Conservation (phyloP, 2,329 filamentous ascomycete genomes). For the Penicillium sp. region DNA sequence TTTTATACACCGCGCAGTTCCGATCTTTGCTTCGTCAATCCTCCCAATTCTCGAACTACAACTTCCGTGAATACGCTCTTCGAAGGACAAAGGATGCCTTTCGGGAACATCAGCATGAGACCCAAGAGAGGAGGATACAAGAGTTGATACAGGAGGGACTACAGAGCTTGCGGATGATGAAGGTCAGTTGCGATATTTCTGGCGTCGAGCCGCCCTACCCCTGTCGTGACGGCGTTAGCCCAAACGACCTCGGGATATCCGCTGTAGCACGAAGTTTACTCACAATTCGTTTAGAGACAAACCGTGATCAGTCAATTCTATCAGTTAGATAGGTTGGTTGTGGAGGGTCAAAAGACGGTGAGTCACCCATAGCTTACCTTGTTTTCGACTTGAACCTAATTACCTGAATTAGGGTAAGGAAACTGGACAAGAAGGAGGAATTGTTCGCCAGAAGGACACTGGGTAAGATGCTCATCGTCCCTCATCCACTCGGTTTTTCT, state of each 20-base stretch:
- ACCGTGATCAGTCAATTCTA: conserved; percentile 94
- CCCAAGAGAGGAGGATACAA: conserved; percentile 78
- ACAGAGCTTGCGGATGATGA: conserved; percentile 84
- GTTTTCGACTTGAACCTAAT: conserved; percentile 6
- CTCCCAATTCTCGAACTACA: conserved; percentile 88
- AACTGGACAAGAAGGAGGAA: conserved; percentile 66
- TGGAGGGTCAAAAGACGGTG: conserved; percentile 84
- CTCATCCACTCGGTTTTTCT: not conserved
- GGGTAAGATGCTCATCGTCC: conserved; percentile 57
- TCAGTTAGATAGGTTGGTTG: conserved; percentile 86
- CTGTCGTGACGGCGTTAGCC: not conserved
- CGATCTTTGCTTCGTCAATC: conserved; percentile 88
- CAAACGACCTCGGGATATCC: not conserved
- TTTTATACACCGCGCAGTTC: conserved; percentile 65
- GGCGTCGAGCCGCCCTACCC: too few relatives aligned
- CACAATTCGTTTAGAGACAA: conserved; percentile 74
- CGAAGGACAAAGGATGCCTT: conserved; percentile 91
- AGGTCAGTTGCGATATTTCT: conserved; percentile 56
- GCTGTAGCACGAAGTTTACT: conserved; percentile 29
- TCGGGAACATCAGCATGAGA: conserved; percentile 74
- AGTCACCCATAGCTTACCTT: conserved; percentile 32
- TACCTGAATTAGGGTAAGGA: conserved; percentile 45
- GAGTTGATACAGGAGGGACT: conserved; percentile 87
- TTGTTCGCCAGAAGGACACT: conserved; percentile 77
- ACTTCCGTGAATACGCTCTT: conserved; percentile 96